Conservation (phyloP, 2,329 filamentous ascomycete genomes). For the Phaeosphaeria sp. region DNA sequence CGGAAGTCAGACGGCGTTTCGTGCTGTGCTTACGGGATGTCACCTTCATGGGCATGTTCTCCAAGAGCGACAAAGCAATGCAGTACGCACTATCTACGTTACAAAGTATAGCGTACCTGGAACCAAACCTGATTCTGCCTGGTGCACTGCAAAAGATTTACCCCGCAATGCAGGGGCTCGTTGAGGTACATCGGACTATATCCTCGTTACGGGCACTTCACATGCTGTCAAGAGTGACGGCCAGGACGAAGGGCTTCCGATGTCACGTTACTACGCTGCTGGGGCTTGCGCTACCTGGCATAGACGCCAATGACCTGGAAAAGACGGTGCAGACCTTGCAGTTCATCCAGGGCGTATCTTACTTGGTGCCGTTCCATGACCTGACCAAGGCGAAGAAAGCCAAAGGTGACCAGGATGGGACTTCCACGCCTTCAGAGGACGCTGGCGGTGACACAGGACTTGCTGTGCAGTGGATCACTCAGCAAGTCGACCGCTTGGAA, state of each 20-base stretch:
- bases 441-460: slow-evolving; percentile 57
- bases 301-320: slow-evolving; percentile 96
- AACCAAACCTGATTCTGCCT: slow-evolving; percentile 89
- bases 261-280: slow-evolving; percentile 94
- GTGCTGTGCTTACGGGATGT: slow-evolving; percentile 89
- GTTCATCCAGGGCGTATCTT: slow-evolving; percentile 94
- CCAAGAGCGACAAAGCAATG: slow-evolving; percentile 90
- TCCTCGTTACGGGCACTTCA: slow-evolving; percentile 92
- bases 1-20: slow-evolving; percentile 84
- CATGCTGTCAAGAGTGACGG: slow-evolving; percentile 89
- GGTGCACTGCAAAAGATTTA: slow-evolving; percentile 96
- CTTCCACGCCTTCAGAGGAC: slow-evolving; percentile 43
- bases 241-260: slow-evolving; percentile 91
- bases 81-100: slow-evolving; percentile 90
- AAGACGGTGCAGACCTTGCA: slow-evolving; percentile 95
- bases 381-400: slow-evolving; percentile 66
- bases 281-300: slow-evolving; percentile 91
- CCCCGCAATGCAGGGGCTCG: slow-evolving; percentile 92
- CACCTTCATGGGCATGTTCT: slow-evolving; percentile 97
- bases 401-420: slow-evolving; percentile 26
- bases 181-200: slow-evolving; percentile 95
- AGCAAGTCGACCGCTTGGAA: slow-evolving; percentile 93
- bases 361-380: slow-evolving; percentile 92
- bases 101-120: slow-evolving; percentile 86
- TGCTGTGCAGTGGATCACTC: slow-evolving; percentile 91